These are phyloP conservation scores for Fraxinus floribunda DNA, from an alignment of 305 asterid species.

Conservation along the genomic window DNA sequence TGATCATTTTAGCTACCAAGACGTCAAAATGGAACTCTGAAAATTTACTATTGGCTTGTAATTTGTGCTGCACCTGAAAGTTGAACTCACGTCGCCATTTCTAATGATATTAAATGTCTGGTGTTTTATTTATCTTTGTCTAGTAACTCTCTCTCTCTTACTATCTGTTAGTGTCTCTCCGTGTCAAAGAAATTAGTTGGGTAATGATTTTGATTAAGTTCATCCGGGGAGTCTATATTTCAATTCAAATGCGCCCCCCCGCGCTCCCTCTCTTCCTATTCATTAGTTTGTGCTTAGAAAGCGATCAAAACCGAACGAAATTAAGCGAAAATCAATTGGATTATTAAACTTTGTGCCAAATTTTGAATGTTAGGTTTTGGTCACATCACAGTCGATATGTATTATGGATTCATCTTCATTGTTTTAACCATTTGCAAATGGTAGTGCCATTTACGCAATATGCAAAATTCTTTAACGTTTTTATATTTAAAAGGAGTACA, in stretches of 20 bases:
- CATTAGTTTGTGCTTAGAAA: no score
- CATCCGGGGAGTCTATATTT: neutral
- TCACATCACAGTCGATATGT: no score
- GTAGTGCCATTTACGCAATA: neutral
- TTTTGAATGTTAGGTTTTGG: no score
- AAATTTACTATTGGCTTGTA: neutral
- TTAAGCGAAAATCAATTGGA: no score
- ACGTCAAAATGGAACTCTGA: neutral
- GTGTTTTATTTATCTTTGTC: neutral
- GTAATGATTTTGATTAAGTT: neutral
- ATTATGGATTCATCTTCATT: no score
- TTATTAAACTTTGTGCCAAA: no score
- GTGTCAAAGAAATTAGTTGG: neutral
- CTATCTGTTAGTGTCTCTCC: neutral
- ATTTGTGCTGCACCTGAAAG: neutral
- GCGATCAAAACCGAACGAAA: no score
- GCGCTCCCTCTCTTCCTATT: no score
- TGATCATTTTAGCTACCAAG: neutral
- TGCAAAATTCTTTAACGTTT: neutral
- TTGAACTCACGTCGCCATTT: neutral
- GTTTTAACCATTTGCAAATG: no score
- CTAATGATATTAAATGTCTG: neutral
- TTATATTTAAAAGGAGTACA: conserved; percentile 38
- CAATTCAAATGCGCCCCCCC: neutral
- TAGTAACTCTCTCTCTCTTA: neutral